phyloP scores from a whole-genome alignment of 2,329 filamentous ascomycete genomes.

The Colletotrichum orbiculare region DNA sequence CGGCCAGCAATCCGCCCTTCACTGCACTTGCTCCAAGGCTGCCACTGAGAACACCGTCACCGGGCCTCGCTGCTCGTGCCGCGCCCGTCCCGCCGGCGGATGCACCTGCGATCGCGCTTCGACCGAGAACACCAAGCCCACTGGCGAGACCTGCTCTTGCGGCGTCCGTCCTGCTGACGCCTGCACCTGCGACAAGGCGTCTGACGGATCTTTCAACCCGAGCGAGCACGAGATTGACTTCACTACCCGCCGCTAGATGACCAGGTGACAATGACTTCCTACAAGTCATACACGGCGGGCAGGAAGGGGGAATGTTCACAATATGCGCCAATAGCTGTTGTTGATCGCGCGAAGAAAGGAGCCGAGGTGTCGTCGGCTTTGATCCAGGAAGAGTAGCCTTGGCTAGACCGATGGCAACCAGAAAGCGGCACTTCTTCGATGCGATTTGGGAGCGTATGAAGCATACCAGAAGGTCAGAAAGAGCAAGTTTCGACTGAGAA shows the following conservation, averaged over 20 bases:
- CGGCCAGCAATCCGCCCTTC: constrained; percentile 85
- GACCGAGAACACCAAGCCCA: constrained; percentile 73
- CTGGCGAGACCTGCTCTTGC: constrained; percentile 77
- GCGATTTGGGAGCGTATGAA: too few species aligned
- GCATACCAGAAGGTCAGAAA: too few species aligned
- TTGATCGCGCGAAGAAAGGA: too few species aligned
- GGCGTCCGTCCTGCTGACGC: constrained; percentile 78
- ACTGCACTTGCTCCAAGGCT: constrained; percentile 87
- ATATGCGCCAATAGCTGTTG: too few species aligned
- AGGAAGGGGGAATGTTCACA: too few species aligned
- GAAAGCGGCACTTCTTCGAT: too few species aligned
- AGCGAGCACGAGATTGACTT: constrained; percentile 83
- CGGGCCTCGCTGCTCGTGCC: constrained; percentile 85
- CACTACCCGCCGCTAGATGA: constrained; percentile 64
- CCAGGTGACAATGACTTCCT: too few species aligned
- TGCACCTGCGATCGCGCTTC: constrained; percentile 83
- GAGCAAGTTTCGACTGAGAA: too few species aligned
- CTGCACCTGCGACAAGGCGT: constrained; percentile 86
- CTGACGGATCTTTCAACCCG: constrained; percentile 70
- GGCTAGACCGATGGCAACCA: too few species aligned
- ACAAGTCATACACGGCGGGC: too few species aligned
- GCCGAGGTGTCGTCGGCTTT: too few species aligned
- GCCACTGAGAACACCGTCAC: constrained; percentile 77
- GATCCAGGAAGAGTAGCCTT: too few species aligned
- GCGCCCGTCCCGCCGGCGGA: constrained; percentile 79